phyloP scores from a whole-genome alignment of 805 yeast species.

The Candida morakotiae region DNA sequence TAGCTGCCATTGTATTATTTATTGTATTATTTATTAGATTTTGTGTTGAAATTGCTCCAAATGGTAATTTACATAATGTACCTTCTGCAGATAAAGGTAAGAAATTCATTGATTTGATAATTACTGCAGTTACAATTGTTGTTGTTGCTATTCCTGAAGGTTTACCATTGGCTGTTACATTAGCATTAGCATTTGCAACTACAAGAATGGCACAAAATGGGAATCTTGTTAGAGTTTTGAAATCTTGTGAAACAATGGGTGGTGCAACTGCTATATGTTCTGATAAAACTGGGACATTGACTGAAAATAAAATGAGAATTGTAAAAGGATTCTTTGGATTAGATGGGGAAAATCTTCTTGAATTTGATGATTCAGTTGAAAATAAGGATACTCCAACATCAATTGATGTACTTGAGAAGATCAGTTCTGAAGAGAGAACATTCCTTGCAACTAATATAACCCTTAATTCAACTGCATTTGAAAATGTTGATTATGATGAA shows the following conservation, averaged over 20 bases:
- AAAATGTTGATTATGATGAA: slow-evolving; percentile 47
- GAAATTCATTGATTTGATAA: slow-evolving; percentile 76
- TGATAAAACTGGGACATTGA: slow-evolving; percentile 95
- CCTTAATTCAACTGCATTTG: slow-evolving; percentile 88
- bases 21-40: slow-evolving; percentile 75
- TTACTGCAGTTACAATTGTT: slow-evolving; percentile 86
- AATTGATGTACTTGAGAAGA: slow-evolving; percentile 15
- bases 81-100: slow-evolving; percentile 77
- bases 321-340: slow-evolving; percentile 71
- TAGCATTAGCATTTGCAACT: slow-evolving; percentile 96
- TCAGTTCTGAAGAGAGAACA: slow-evolving; percentile 19
- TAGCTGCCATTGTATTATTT: slow-evolving; percentile 81
- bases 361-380: slow-evolving; percentile 47
- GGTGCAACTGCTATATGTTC: slow-evolving; percentile 96
- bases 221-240: slow-evolving; percentile 88
- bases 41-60: slow-evolving; percentile 54
- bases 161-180: slow-evolving; percentile 92
- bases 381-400: slow-evolving; percentile 19
- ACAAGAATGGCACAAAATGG: slow-evolving; percentile 97
- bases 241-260: slow-evolving; percentile 98
- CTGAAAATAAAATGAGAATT: slow-evolving; percentile 90
- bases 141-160: slow-evolving; percentile 99
- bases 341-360: slow-evolving; percentile 16
- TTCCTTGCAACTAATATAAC: slow-evolving; percentile 52
- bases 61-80: slow-evolving; percentile 40